Evolutionary conservation across 1,284 basidiomycete species (phyloP), one percentile per base, ranked within the genome.

Genomic region (Malassezia arunalokei): DNA sequence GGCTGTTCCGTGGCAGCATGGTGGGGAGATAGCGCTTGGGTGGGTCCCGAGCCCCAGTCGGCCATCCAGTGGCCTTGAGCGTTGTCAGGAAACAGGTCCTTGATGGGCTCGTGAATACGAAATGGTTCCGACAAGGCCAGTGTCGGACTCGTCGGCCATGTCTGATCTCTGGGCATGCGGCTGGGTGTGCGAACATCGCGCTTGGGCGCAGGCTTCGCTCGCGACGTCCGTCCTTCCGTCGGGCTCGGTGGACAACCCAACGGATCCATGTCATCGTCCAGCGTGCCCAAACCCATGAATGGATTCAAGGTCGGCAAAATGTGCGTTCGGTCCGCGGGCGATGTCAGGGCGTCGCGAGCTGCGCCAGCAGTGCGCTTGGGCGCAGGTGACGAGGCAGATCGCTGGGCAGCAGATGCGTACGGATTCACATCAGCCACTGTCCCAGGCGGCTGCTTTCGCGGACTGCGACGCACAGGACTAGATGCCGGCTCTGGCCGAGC

Each of bases 401-500:
- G 47, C n/a, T 14, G 49, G 35, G 53, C 40, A 15, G 47, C 47
- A 38, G 54, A 51, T 5, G 69, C 69, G 47, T 66, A 72, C 3
- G 69, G 69, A 48, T 72, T 72, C 31, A 59, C 47, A 24, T 49
- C 54, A 14, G 54, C 59, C 39, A 56, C 47, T 29, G 65, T 67
- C 8, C 68, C 68, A 27, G 50, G 55, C 33, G 68, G 68, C n/a
- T 61, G 62, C 57, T 72, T 72, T 17, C 69, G 56, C 31, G 69
- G 69, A 48, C 66, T 68, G 39, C 69, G 53, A 8, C 69, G 57
- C 38, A 63, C 47, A 1, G 58, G 53, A 32, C 55, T 51, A 8
- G 60, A 56, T 8, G 56, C 53, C 39, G 52, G 41, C 42, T 57
- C 52, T 38, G 53, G 50, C 8, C 57, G 46, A 28, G 60, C 41